Evolutionary conservation across 257 asterid species (phyloP).

Genomic region (Ilex asprella): DNA sequence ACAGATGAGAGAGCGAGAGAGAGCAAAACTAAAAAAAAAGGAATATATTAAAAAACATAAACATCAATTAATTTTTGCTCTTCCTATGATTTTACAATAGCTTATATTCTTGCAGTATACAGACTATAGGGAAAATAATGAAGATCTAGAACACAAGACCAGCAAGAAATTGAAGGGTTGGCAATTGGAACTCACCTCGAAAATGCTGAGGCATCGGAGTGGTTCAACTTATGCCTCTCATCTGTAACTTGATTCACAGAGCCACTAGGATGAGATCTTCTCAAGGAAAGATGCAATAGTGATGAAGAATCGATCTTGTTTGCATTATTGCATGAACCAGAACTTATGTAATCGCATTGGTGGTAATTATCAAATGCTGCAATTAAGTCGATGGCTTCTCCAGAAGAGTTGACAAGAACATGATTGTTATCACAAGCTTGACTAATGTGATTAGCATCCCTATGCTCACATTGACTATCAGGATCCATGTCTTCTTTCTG

Average conservation of each 20-base stretch:
- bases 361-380: constrained; percentile 66
- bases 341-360: constrained; percentile 25
- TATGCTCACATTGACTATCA: constrained; percentile 18
- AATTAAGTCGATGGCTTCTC: constrained; percentile 77
- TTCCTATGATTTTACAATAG: too few species aligned
- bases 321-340: constrained; percentile 26
- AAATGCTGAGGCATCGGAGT: constrained; percentile 87
- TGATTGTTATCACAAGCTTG: constrained; percentile 27
- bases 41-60: too few species aligned
- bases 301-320: constrained; percentile 49
- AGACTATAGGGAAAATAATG: too few species aligned
- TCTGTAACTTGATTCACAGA: constrained; percentile 43
- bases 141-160: background rate
- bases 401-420: constrained; percentile 21
- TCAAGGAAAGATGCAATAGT: constrained; percentile 65
- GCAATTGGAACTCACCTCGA: constrained; percentile 54
- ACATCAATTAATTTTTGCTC: background rate
- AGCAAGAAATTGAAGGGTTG: background rate
- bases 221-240: constrained; percentile 51
- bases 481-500: constrained; percentile 25
- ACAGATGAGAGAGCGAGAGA: too few species aligned
- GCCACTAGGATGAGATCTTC: constrained; percentile 45
- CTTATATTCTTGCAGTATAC: too few species aligned
- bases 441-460: constrained; percentile 10
- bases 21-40: background rate